A percentile compares a stretch with the other conserved stretches of the same genome.
phyloP scores from a whole-genome alignment of 306 rosid genomes.

The Ormosia emarginata region DNA sequence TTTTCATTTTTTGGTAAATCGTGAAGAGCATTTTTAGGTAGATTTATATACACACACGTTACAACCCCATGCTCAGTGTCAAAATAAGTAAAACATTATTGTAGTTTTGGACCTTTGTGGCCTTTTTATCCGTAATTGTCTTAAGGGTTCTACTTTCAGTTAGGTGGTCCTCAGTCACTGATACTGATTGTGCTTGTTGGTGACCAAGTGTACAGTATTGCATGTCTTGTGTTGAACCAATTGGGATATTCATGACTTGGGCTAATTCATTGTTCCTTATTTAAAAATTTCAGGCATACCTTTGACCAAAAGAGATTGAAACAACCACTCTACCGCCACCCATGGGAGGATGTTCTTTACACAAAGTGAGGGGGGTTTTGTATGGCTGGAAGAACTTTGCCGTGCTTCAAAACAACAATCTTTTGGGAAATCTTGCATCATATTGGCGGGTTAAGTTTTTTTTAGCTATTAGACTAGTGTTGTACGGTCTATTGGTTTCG shows the following conservation, averaged over 20 bases:
- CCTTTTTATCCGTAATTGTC: slow-evolving; percentile 25
- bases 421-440: slow-evolving; percentile 10
- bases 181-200: not conserved
- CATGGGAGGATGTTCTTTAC: slow-evolving; percentile 95
- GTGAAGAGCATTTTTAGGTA: not conserved
- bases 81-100: not conserved
- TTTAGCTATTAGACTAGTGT: slow-evolving; percentile 38
- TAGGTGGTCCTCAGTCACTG: slow-evolving; percentile 31
- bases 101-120: not conserved
- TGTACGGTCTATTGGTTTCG: slow-evolving; percentile 22
- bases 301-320: slow-evolving; percentile 96
- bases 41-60: not conserved
- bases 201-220: not conserved
- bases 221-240: slow-evolving; percentile 6
- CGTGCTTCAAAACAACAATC: slow-evolving; percentile 20
- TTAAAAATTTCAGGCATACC: slow-evolving; percentile 62
- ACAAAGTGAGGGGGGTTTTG: slow-evolving; percentile 54
- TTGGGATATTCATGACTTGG: not conserved
- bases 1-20: no score
- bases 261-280: slow-evolving; percentile 7
- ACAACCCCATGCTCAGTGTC: slow-evolving; percentile 21
- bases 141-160: slow-evolving; percentile 11
- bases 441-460: slow-evolving; percentile 8
- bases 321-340: slow-evolving; percentile 93
- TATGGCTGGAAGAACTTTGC: slow-evolving; percentile 9